Conservation (phyloP, 1,284 basidiomycete species). For the Paramarasmius palmivorus region DNA sequence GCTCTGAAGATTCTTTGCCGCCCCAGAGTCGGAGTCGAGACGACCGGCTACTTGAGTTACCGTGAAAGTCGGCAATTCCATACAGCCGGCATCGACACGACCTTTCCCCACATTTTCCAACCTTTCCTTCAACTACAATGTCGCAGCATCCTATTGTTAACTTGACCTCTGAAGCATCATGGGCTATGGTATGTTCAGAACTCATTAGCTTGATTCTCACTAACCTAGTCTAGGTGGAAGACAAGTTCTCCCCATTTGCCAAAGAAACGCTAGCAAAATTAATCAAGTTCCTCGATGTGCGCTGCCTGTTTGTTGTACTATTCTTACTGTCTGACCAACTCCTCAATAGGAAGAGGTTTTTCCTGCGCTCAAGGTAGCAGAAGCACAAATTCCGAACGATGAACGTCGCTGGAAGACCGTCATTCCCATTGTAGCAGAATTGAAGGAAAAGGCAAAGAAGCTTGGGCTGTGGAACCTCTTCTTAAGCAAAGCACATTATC, state of each 20-base stretch:
- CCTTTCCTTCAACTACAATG: conserved; percentile 34
- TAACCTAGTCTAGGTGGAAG: conserved; percentile 69
- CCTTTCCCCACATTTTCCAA: conserved; percentile 1
- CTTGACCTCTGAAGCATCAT: conserved; percentile 77
- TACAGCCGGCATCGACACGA: no score
- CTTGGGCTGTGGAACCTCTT: conserved; percentile 97
- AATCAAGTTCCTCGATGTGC: conserved; percentile 82
- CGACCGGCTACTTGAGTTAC: no score
- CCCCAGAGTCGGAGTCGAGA: no score
- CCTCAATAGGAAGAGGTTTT: conserved; percentile 78
- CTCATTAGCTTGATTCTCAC: conserved; percentile 3
- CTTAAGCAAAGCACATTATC: conserved; percentile 92
- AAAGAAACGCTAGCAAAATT: conserved; percentile 86
- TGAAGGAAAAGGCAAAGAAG: conserved; percentile 87
- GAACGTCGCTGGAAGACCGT: conserved; percentile 82
- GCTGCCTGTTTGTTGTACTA: conserved; percentile 22
- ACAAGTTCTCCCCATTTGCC: conserved; percentile 87
- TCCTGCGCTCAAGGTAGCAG: conserved; percentile 78
- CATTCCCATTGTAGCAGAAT: conserved; percentile 79
- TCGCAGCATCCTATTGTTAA: conserved; percentile 66
- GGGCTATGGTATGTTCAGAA: conserved; percentile 65
- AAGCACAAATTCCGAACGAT: conserved; percentile 83
- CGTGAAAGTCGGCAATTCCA: no score
- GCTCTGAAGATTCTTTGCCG: no score
- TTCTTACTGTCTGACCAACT: conserved; percentile 11